Evolutionary conservation across 1,284 basidiomycete species (phyloP), one percentile per base, ranked within the genome.

Genomic region (Sporisorium exsertum): DNA sequence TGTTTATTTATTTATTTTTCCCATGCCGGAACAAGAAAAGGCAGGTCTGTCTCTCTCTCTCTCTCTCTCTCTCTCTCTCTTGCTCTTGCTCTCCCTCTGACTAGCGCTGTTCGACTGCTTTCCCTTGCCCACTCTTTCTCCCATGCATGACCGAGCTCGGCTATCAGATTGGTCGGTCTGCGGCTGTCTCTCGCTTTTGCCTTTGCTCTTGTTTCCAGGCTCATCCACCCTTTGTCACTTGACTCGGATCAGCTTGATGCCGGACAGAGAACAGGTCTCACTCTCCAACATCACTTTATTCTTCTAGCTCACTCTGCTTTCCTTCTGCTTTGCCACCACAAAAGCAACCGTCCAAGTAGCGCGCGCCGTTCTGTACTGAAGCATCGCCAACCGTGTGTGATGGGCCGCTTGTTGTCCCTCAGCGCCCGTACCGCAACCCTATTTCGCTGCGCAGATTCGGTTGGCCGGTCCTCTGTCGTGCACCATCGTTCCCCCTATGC

Each of bases 91-190:
- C 35, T 37, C 35, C 13, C 8, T 37, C 8, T 37, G 3, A 3
- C 13, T 37, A 15, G n/a, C n/a, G 35, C 35, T 52, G 29, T 51
- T 49, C 7, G 49, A 37, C 55, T 47, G 32, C 45, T 27, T 32
- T 32, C 5, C 29, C 12, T 32, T 51, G 8, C 10, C 26, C 18
- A 9, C n/a, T 43, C 24, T 16, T 15, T 42, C 15, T 27, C 37
- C 37, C 24, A 45, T 55, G 53, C 53, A 55, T 20, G 1, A 40
- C 27, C 53, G 40, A 53, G 24, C 52, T 55, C 53, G 53, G 53
- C 53, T 27, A 55, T 27, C 53, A 52, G 50, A 13, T 24, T 1
- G n/a, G 20, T 37, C 13, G n/a, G 50, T 60, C 57, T 49, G 42
- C 27, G 29, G 55, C 57, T 49, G 42, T 54, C 29, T 53, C 55